Base-by-base conservation (phyloP, 1,284 basidiomycete genomes). In the Crocinoboletus sp. region DNA sequence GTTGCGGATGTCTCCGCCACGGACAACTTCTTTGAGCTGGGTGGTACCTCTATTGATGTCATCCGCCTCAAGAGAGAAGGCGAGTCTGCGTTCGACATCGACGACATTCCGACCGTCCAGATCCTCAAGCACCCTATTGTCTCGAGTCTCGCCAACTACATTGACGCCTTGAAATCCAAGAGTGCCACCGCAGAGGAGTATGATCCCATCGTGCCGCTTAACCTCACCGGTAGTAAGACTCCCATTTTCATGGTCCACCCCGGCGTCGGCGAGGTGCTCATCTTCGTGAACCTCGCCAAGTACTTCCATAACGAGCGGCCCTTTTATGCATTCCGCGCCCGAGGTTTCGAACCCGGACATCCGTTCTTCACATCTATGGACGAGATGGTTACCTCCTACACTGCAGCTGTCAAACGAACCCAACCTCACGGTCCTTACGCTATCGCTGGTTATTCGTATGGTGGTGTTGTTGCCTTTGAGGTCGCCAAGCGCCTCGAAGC, bases 371-470 rank as follows among this genome's bases (percentile, higher is more conserved):
- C 45, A 0, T 57, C 67, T 0, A 63, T 74, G 46, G 53, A 60
- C 0, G 70, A 73, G 51, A 71, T 73, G 58, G 66, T 68, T 10
- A 58, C 60, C 6, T 55, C 54, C 25, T 74, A 74, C 42, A 60
- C 66, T 9, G 45, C 50, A 0, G 64, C 65, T 6, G 64, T 73
- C 16, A 61, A 63, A 43, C 51, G 53, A 13, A 51, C 57, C 5
- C 66, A 67, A 38, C 67, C 71, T 6, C 50, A 43, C 1, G 72
- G 72, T 0, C 72, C 73, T 2, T 73, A 69, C 49, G 63, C 66
- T 30, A 52, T 74, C 20, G 70, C 66, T 0, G 73, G 73, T 5
- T 74, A 74, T 59, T 70, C 67, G 35, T 73, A 69, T 39, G 73
- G 73, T 37, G 72, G 71, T 29, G 68, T 67, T 32, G 65, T 70